phyloP scores from a whole-genome alignment of 306 rosid genomes.

The Glycine latifolia region DNA sequence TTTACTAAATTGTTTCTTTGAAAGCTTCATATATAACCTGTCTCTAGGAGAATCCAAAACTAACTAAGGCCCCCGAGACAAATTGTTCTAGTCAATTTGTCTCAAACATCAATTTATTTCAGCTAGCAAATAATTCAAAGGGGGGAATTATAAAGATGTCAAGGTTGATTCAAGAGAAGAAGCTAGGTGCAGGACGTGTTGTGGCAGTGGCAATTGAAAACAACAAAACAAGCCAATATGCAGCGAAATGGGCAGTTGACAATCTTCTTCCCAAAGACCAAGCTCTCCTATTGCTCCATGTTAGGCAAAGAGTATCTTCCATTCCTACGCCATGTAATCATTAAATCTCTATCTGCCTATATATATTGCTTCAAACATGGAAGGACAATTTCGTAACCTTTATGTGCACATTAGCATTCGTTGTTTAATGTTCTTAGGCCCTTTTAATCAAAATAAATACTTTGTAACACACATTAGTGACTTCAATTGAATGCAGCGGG shows the following conservation, averaged over 20 bases:
- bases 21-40: background rate
- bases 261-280: conserved; percentile 79
- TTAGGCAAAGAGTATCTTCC: conserved; percentile 58
- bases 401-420: background rate
- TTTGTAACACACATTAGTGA: background rate
- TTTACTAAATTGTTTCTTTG: background rate
- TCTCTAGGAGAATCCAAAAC: background rate
- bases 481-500: conserved; percentile 54
- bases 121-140: background rate
- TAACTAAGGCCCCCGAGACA: background rate
- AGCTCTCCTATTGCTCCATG: conserved; percentile 66
- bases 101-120: background rate
- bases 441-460: no score
- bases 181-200: conserved; percentile 56
- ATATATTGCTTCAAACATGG: no score
- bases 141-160: conserved; percentile 48
- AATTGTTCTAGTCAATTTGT: background rate
- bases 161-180: conserved; percentile 53
- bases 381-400: background rate
- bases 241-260: conserved; percentile 89
- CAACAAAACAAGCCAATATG: conserved; percentile 76
- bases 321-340: conserved; percentile 56
- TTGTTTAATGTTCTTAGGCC: no score
- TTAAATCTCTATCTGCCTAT: no score
- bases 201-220: conserved; percentile 85